Evolutionary conservation across 2,329 filamentous ascomycete genomes (phyloP), one percentile per base, ranked within the genome.

Genomic region (Penicillium sp.): DNA sequence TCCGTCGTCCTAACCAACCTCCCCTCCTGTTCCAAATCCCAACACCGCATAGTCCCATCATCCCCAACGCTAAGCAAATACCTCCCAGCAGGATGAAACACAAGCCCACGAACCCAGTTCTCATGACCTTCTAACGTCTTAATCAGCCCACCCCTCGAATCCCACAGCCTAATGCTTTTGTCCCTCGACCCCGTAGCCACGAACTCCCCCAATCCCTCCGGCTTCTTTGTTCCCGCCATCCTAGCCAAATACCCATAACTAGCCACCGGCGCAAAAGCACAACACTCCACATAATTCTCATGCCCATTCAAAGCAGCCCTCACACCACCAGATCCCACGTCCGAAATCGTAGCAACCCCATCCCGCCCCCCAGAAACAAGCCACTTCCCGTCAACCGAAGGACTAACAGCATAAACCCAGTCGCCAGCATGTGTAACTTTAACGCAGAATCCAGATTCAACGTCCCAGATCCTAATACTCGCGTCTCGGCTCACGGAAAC

Each of bases 21-120:
- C 25, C 89, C 90, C 68, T 94, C 90, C 67, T 96, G 91, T 27
- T 82, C 81, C 28, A 96, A 76, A 74, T 96, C 92, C 92, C 92
- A 96, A 76, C 92, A 96, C 50, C 91, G 81, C 51, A 96, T 80
- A 4, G 90, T 91, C 75, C 92, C 95, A 75, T 96, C 92, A 69
- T 96, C 92, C 6, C 87, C 83, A 22, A 88, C 89, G 10, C 87
- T 91, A 3, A 96, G 74, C 2, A 96, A 79, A 65, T 92, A 96
- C 71, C 92, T 94, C 46, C 92, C 92, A 10, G 89, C 88, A 0
- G 92, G 92, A 64, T 96, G 92, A 69, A 96, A 96, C 6, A 90
- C 84, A 4, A 96, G 73, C 0, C 82, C 88, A 35, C 89, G 84
- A 7, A 96, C 84, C 92, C 92, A 96, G 69, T 96, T 96, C 69